These are phyloP conservation scores for Schwanniomyces polymorphus DNA, from an alignment of 805 yeast genomes.

Conservation along the genomic window DNA sequence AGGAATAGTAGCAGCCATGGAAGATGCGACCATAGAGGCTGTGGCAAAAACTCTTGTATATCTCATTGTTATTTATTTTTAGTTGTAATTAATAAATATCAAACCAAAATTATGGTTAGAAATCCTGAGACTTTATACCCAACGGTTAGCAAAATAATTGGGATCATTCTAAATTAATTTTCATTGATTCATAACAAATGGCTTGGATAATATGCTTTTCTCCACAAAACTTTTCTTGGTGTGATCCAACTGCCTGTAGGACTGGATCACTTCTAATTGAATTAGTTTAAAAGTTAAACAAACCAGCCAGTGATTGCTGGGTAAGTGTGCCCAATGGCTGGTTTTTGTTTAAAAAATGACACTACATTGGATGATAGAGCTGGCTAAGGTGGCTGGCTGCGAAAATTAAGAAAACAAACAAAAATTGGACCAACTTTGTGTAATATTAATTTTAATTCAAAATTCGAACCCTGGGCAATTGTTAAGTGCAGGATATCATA, in stretches of 20 bases:
- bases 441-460: neutral
- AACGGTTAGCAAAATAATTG: too few relatives aligned
- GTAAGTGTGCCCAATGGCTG: neutral
- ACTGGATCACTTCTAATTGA: neutral
- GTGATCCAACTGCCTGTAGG: neutral
- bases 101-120: too few relatives aligned
- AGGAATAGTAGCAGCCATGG: slow-evolving; percentile 64
- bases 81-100: neutral
- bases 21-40: slow-evolving; percentile 46
- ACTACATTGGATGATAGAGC: neutral
- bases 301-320: neutral
- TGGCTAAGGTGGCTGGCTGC: slow-evolving; percentile 7
- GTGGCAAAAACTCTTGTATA: slow-evolving; percentile 18
- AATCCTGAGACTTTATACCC: too few relatives aligned
- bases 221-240: neutral
- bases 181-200: neutral
- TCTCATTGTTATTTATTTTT: slow-evolving; percentile 11
- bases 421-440: neutral
- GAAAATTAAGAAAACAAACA: slow-evolving; percentile 1
- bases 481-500: too few relatives aligned
- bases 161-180: neutral
- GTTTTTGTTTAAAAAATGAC: neutral
- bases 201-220: neutral
- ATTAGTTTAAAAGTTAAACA: neutral
- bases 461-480: too few relatives aligned